These are phyloP conservation scores for Heterobasidion occidentale DNA, from an alignment of 1,284 basidiomycete genomes.

Conservation along the genomic window DNA sequence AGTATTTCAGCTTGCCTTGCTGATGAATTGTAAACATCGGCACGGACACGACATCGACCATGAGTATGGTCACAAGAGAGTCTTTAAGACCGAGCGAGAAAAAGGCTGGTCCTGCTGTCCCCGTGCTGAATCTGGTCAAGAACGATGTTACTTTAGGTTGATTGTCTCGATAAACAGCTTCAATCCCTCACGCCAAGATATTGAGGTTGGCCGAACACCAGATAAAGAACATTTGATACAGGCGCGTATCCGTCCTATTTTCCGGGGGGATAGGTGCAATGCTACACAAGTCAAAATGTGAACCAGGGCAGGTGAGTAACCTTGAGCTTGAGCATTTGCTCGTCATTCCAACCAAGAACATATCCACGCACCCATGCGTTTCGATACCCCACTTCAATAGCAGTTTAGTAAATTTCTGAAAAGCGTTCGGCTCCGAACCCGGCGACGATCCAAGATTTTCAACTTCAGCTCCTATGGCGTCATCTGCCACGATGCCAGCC, in stretches of 20 bases:
- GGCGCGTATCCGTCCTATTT: slow-evolving; percentile 24
- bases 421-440: neutral
- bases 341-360: neutral
- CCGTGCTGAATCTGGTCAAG: slow-evolving; percentile 37
- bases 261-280: slow-evolving; percentile 25
- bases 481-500: neutral
- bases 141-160: neutral
- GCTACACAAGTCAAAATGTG: slow-evolving; percentile 8
- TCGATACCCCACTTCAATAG: slow-evolving; percentile 21
- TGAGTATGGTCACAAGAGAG: slow-evolving; percentile 41
- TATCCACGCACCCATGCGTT: slow-evolving; percentile 19
- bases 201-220: slow-evolving; percentile 37
- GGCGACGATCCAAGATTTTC: neutral
- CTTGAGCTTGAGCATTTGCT: no score
- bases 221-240: slow-evolving; percentile 32
- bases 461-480: neutral
- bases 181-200: slow-evolving; percentile 36
- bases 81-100: slow-evolving; percentile 48
- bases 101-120: slow-evolving; percentile 51
- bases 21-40: neutral
- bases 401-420: slow-evolving; percentile 14
- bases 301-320: no score
- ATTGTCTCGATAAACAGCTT: neutral
- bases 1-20: neutral
- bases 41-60: slow-evolving; percentile 48